Percentiles rank a stretch among this genome's conserved stretches.
These are phyloP conservation scores for Flaveria robusta DNA, from an alignment of 129 eudicot species.

Conservation along the genomic window DNA sequence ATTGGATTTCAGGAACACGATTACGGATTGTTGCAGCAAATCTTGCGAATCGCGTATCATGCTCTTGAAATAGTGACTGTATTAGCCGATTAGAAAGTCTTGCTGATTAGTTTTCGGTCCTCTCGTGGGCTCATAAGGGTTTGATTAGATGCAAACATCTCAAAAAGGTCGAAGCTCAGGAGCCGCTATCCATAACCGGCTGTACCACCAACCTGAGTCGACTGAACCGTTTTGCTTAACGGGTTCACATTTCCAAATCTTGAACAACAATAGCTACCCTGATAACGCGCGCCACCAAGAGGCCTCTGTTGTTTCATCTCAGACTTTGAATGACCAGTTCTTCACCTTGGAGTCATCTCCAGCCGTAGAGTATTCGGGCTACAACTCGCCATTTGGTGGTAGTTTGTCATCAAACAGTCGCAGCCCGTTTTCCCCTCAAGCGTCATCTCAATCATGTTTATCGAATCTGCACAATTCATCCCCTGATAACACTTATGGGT, in stretches of 20 bases:
- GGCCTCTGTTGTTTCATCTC: conserved; percentile 44
- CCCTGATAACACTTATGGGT: conserved; percentile 62
- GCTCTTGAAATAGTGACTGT: background rate
- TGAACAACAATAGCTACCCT: conserved; percentile 53
- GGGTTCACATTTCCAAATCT: conserved; percentile 46
- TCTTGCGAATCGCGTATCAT: background rate
- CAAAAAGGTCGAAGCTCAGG: conserved; percentile 52
- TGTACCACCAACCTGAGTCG: conserved; percentile 19
- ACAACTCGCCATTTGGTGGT: conserved; percentile 58
- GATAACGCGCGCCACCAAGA: conserved; percentile 42
- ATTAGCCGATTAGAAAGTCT: background rate
- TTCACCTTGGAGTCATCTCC: conserved; percentile 91
- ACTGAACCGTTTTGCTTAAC: conserved; percentile 48
- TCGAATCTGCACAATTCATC: conserved; percentile 73
- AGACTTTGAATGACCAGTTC: conserved; percentile 55
- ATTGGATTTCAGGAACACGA: conserved; percentile 18
- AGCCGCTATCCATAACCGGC: conserved; percentile 41
- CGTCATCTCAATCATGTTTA: conserved; percentile 67
- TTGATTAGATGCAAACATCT: conserved; percentile 61
- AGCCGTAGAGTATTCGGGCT: conserved; percentile 36
- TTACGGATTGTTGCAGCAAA: background rate
- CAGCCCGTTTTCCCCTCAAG: conserved; percentile 74
- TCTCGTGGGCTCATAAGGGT: background rate
- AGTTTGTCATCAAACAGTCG: conserved; percentile 52
- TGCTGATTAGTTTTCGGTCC: background rate